A percentile compares a stretch with the other conserved stretches of the same genome.
phyloP scores from a whole-genome alignment of 2,329 filamentous ascomycete genomes.

The Coniella vitis region DNA sequence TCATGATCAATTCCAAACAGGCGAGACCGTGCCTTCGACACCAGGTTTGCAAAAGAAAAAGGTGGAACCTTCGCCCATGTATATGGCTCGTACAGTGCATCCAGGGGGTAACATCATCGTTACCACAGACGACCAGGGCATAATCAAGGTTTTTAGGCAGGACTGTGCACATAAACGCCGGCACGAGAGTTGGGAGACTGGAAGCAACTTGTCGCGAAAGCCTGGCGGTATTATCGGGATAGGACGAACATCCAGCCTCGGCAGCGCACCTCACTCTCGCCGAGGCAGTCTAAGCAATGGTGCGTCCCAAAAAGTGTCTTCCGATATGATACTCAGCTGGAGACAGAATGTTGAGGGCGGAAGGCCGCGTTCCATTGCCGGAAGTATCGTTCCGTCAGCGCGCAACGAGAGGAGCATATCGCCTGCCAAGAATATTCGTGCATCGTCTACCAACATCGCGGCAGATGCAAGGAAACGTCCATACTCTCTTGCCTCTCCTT shows the following conservation, averaged over 20 bases:
- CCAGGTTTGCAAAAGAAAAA: conserved; percentile 31
- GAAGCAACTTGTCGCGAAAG: conserved; percentile 68
- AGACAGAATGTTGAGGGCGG: conserved; percentile 56
- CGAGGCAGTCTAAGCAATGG: conserved; percentile 44
- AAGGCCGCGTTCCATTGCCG: conserved; percentile 29
- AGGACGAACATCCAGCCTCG: conserved; percentile 50
- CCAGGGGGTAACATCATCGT: conserved; percentile 82
- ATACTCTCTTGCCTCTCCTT: conserved; percentile 28
- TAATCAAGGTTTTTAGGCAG: conserved; percentile 91
- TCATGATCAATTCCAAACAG: conserved; percentile 2
- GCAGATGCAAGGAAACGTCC: conserved; percentile 41
- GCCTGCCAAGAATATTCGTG: conserved; percentile 38
- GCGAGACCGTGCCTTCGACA: conserved; percentile 15
- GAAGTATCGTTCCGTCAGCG: conserved; percentile 29
- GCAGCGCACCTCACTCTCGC: conserved; percentile 39
- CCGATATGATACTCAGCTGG: conserved; percentile 85
- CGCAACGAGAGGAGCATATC: conserved; percentile 51
- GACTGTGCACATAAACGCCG: conserved; percentile 86
- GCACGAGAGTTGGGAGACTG: conserved; percentile 70
- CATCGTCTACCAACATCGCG: conserved; percentile 34
- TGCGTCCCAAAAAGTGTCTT: conserved; percentile 28
- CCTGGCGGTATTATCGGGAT: conserved; percentile 49
- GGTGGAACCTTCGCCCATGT: conserved; percentile 67
- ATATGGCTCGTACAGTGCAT: conserved; percentile 70
- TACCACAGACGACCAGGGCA: conserved; percentile 79